Percentiles rank a stretch among this genome's conserved stretches.
Conservation (phyloP, 106 monocot genomes). For the Cymbidium sinense region DNA sequence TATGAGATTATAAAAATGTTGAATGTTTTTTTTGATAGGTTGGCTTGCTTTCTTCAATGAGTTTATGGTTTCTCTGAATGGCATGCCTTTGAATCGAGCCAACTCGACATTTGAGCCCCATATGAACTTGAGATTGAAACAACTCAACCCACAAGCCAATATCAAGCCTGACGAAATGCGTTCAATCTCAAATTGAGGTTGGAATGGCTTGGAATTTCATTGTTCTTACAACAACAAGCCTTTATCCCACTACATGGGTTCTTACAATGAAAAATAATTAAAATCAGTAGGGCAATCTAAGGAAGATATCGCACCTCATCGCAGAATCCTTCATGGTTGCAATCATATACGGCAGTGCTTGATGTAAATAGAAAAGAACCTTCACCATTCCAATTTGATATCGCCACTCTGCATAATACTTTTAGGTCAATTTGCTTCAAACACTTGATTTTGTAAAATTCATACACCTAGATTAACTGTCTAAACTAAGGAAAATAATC, state of each 20-base stretch:
- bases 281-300: constrained; percentile 9
- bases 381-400: constrained; percentile 79
- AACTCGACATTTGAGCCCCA: not conserved
- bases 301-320: constrained; percentile 53
- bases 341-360: constrained; percentile 79
- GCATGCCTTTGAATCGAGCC: not conserved
- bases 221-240: too few species aligned
- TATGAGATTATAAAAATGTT: not conserved
- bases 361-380: constrained; percentile 94
- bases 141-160: not conserved
- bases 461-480: not conserved
- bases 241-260: too few species aligned
- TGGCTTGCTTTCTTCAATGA: not conserved
- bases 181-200: not conserved
- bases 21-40: not conserved
- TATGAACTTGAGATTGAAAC: not conserved
- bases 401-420: constrained; percentile 56
- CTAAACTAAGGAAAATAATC: not conserved
- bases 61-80: not conserved
- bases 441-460: not conserved
- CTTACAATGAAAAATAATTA: constrained; percentile 4
- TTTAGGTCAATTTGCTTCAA: constrained; percentile 2
- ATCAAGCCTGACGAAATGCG: not conserved
- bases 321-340: constrained; percentile 56
- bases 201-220: not conserved